Evolutionary conservation across 371 early-diverging fungal species (phyloP), one percentile per base, ranked within the genome.

Genomic region (Mucor irregularis): DNA sequence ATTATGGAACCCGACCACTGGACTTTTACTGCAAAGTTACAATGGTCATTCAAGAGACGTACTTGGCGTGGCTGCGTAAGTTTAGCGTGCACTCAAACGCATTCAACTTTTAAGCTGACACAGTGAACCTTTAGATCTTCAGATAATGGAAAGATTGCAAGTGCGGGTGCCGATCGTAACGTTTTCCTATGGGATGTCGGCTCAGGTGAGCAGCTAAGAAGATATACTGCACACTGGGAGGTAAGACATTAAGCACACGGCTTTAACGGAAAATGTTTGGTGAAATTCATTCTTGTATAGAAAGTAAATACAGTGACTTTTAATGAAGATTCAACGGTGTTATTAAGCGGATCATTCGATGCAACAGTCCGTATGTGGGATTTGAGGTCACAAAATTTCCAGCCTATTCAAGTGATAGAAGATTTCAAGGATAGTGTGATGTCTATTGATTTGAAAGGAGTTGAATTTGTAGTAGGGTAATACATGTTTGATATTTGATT

Each of bases 331-430:
- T 88, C 87, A 3, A 85, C 90, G 4, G 88, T 96, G 0, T 39
- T 95, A 34, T 86, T 84, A 3, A 92, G 92, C 57, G 91, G 93
- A 3, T 93, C 94, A 3, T 94, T 91, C 64, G 98, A 97, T 71
- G 87, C 93, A 4, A 88, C 92, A 0, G 89, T 97, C 22, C 76
- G 91, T 30, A 69, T 93, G 38, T 96, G 96, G 96, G 98, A 97
- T 59, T n/a, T 50, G 16, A 80, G 93, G 19, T 86, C 94, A 11
- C 68, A 82, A 1, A 71, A 82, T 29, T 70, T 82, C 45, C 52
- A 77, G 28, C 94, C 94, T 3, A 88, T 97, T 33, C 96, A 96
- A 59, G 71, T 90, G 0, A 62, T 96, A n/a, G 84, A 87, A 22
- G 96, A 94, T 11, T 85, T 90, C 45, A 91, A 91, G 62, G 98